Evolutionary conservation across 225 moss, liverwort and hornwort genomes (phyloP), one percentile per base, ranked within the genome.

Genomic region (Anthoceros angustus): DNA sequence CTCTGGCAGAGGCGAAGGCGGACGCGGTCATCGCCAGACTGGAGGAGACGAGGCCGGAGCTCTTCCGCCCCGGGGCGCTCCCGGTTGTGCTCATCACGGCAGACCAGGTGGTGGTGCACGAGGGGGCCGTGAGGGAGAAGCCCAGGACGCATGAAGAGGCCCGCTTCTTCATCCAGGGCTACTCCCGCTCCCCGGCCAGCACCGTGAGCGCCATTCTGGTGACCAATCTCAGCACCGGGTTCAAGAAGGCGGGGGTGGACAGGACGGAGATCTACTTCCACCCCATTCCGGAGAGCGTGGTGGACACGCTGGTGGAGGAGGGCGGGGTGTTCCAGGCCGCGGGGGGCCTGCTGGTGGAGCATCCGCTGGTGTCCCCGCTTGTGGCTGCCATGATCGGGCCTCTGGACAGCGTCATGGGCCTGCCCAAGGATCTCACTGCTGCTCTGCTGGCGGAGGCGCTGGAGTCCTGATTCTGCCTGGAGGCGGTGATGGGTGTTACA

Each of bases 81-180:
- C 85, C 81, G 55, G 81, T 82, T 64, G 63, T 98, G 61, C 72
- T 98, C 64, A 89, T 98, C 43, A 98, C 98, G 7, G 91, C 98
- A 25, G 98, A 98, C 65, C 98, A 98, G 86, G 98, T 98, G 65
- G 98, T 98, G 63, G 85, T 92, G 66, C 88, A 98, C 72, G 88
- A 98, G 82, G 91, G 91, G 55, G 77, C 76, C 49, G 87, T 98
- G 66, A 68, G 86, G 73, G 98, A 98, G 67, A 98, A 98, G 71
- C 98, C 98, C 40, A 68, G 66, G 68, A 82, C 77, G 65, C 80
- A 74, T 25, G 87, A 84, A 41, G 88, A 92, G 77, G 98, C 92
- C 25, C 79, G 92, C 3, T 40, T 67, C 67, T 77, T 98, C 71
- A 98, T 92, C 24, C 75, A 75, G 61, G 88, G 95, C 18, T 98